phyloP scores from a whole-genome alignment of 306 rosid species.

The Trifolium repens region DNA sequence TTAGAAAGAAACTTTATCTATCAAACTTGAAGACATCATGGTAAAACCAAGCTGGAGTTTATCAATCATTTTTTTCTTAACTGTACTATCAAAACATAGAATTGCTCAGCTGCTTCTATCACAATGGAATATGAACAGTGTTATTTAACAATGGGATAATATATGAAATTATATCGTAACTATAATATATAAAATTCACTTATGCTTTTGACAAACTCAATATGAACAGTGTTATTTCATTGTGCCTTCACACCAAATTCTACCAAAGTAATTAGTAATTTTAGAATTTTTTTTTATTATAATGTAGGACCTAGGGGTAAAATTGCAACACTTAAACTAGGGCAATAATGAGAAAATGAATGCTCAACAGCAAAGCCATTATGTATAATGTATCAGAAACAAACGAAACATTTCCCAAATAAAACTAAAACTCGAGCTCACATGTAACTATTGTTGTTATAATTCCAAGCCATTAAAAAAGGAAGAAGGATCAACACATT shows the following conservation, averaged over 20 bases:
- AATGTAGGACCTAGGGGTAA: background rate
- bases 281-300: background rate
- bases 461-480: background rate
- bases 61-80: background rate
- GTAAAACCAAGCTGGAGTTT: background rate
- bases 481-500: background rate
- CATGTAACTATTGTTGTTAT: conserved; percentile 7
- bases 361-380: conserved; percentile 19
- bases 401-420: background rate
- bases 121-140: too few species aligned
- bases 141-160: background rate
- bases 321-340: background rate
- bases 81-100: background rate
- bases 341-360: background rate
- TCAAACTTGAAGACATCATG: conserved; percentile 1
- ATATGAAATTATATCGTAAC: background rate
- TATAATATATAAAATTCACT: too few species aligned
- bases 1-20: conserved; percentile 14
- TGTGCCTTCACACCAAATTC: background rate
- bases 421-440: background rate
- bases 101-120: background rate
- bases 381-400: conserved; percentile 1
- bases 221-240: background rate
- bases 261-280: background rate
- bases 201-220: too few species aligned